phyloP scores from a whole-genome alignment of 495 filamentous ascomycete genomes.

The Pyrenopolyporus hunteri region DNA sequence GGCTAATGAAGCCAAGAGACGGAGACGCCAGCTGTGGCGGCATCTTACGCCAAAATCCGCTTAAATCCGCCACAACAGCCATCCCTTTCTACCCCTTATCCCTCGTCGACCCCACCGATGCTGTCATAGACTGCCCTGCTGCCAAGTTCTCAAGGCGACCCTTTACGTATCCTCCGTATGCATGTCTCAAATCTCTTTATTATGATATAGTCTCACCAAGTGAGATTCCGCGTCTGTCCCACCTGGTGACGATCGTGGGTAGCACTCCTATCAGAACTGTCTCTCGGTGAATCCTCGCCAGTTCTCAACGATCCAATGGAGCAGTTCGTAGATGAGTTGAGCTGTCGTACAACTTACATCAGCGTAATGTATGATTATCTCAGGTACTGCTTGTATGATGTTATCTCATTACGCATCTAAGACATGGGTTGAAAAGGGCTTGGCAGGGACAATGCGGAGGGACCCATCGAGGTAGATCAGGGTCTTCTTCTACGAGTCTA shows the following conservation, averaged over 20 bases:
- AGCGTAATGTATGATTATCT: slow-evolving; percentile 10
- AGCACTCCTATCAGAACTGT: background rate
- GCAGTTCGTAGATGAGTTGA: too few relatives aligned
- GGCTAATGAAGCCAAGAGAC: slow-evolving; percentile 30
- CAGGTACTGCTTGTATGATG: too few relatives aligned
- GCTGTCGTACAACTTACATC: slow-evolving; percentile 21
- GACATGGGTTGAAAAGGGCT: background rate
- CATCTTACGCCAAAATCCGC: slow-evolving; percentile 5
- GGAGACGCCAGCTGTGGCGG: slow-evolving; percentile 26
- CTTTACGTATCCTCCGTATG: background rate
- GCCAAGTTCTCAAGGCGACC: slow-evolving; percentile 17
- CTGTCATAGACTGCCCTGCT: slow-evolving; percentile 38
- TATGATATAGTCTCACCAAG: background rate
- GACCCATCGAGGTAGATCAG: slow-evolving; percentile 7
- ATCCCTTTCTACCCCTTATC: background rate
- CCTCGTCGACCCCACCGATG: slow-evolving; percentile 14
- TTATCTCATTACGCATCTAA: background rate
- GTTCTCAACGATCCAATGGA: too few relatives aligned
- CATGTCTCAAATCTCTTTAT: background rate
- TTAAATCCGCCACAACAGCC: slow-evolving; percentile 2
- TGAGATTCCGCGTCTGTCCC: background rate
- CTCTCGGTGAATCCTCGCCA: background rate
- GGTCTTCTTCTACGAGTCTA: background rate
- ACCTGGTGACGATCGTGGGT: slow-evolving; percentile 6
- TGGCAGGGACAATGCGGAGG: background rate